Evolutionary conservation across 768 basidiomycete genomes (phyloP).

Genomic region (Wakefieldia striispora): DNA sequence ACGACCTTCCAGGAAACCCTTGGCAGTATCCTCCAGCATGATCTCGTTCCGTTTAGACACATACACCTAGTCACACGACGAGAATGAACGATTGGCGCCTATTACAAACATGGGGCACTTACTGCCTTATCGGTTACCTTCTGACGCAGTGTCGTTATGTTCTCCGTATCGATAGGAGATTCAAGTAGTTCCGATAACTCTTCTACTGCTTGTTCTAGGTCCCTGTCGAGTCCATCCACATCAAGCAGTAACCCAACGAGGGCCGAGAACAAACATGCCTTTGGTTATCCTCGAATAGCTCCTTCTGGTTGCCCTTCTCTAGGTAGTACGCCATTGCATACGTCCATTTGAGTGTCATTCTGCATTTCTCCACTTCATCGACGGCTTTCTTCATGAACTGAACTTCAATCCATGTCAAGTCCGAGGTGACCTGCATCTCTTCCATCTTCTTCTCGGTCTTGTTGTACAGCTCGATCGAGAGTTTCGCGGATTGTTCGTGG

Average conservation of each 20-base stretch:
- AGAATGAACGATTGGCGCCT: background rate
- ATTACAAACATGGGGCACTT: constrained; percentile 21
- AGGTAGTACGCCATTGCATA: constrained; percentile 99
- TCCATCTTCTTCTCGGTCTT: constrained; percentile 99
- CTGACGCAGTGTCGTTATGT: constrained; percentile 77
- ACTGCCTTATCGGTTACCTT: constrained; percentile 97
- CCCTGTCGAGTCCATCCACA: constrained; percentile 42
- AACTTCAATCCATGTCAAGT: constrained; percentile 96
- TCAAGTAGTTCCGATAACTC: constrained; percentile 92
- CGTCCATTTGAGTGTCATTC: constrained; percentile 98
- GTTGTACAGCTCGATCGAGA: constrained; percentile 85
- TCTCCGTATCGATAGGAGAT: constrained; percentile 83
- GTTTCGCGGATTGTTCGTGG: constrained; percentile 98
- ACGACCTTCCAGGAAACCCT: constrained; percentile 80
- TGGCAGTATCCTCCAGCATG: constrained; percentile 90
- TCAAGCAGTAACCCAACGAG: background rate
- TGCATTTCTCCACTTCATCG: constrained; percentile 84
- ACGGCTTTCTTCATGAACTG: constrained; percentile 99
- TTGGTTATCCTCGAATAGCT: constrained; percentile 97
- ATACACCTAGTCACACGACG: constrained; percentile 56
- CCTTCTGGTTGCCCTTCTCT: constrained; percentile 86
- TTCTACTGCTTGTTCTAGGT: constrained; percentile 93
- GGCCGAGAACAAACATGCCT: constrained; percentile 43
- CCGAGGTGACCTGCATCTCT: constrained; percentile 93
- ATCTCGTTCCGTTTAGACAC: constrained; percentile 98